Evolutionary conservation across 768 basidiomycete genomes (phyloP).

Genomic region (Phlegmacium glaucopus): DNA sequence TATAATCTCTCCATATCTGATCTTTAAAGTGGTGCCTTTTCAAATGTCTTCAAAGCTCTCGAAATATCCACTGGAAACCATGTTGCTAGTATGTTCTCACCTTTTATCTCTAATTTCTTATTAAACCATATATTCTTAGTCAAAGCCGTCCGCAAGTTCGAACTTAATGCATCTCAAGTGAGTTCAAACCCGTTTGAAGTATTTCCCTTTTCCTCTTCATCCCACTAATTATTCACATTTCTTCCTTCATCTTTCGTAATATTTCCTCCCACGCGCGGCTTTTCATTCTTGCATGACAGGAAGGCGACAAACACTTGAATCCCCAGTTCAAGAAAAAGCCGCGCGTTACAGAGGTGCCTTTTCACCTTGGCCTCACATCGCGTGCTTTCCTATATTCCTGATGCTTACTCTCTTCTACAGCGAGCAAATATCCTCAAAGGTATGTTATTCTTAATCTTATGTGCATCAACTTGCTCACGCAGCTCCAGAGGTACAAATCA

Average conservation of each 20-base stretch:
- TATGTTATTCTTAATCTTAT: constrained; percentile 20
- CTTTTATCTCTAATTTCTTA: constrained; percentile 8
- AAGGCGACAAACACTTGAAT: constrained; percentile 91
- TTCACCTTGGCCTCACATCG: constrained; percentile 16
- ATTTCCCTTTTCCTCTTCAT: constrained; percentile 14
- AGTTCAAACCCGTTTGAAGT: constrained; percentile 34
- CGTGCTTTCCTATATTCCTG: constrained; percentile 2
- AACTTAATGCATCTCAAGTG: constrained; percentile 89
- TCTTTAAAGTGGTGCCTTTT: constrained; percentile 80
- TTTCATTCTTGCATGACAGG: constrained; percentile 40
- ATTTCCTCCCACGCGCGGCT: constrained; percentile 32
- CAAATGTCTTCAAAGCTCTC: constrained; percentile 94
- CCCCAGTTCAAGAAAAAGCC: constrained; percentile 95
- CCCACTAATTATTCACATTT: constrained; percentile 20
- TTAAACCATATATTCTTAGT: constrained; percentile 42
- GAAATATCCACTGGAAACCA: constrained; percentile 72
- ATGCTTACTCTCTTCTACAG: constrained; percentile 48
- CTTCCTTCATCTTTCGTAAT: constrained; percentile 17
- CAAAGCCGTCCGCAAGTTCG: constrained; percentile 93
- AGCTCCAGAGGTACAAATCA: constrained; percentile 91
- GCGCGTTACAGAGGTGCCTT: constrained; percentile 94
- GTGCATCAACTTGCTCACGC: constrained; percentile 1
- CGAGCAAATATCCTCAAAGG: constrained; percentile 98
- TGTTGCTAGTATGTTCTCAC: constrained; percentile 67
- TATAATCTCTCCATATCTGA: constrained; percentile 12